Conservation (phyloP, 2,329 filamentous ascomycete genomes). For the Cladosporium phlei region DNA sequence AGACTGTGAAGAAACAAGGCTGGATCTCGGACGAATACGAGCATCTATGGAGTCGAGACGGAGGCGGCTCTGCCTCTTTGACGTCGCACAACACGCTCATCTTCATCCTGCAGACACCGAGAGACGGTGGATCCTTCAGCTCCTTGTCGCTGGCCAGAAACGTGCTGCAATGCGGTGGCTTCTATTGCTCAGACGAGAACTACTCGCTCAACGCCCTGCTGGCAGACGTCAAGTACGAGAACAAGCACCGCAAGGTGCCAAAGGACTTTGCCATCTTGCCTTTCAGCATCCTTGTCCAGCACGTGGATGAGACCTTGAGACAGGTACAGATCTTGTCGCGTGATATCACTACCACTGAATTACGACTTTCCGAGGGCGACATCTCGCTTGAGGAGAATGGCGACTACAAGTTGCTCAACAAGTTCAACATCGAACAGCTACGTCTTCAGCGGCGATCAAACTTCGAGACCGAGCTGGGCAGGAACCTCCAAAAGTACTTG, state of each 20-base stretch:
- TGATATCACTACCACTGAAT: constrained; percentile 29
- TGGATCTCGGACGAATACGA: constrained; percentile 32
- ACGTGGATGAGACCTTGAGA: constrained; percentile 29
- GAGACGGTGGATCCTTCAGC: constrained; percentile 31
- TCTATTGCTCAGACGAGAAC: constrained; percentile 27
- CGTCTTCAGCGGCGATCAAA: constrained; percentile 29
- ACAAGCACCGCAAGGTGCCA: constrained; percentile 31
- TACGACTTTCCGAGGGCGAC: constrained; percentile 30
- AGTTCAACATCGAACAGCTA: constrained; percentile 31
- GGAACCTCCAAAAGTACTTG: constrained; percentile 30
- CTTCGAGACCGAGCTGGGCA: constrained; percentile 31
- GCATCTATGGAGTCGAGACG: constrained; percentile 32
- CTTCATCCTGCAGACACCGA: constrained; percentile 32
- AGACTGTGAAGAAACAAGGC: constrained; percentile 26
- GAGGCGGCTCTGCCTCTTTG: constrained; percentile 29
- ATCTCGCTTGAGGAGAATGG: constrained; percentile 31
- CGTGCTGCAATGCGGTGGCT: constrained; percentile 27
- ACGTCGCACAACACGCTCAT: constrained; percentile 29
- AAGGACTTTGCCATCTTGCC: constrained; percentile 32
- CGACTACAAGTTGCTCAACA: constrained; percentile 33
- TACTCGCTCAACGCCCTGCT: constrained; percentile 28
- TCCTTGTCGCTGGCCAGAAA: constrained; percentile 32
- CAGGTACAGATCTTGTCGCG: constrained; percentile 28
- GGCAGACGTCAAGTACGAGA: constrained; percentile 26
- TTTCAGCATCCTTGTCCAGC: constrained; percentile 27